A percentile compares a stretch with the other conserved stretches of the same genome.
Conservation (phyloP, 208 protist species). For the Wallacemonas sp. region DNA sequence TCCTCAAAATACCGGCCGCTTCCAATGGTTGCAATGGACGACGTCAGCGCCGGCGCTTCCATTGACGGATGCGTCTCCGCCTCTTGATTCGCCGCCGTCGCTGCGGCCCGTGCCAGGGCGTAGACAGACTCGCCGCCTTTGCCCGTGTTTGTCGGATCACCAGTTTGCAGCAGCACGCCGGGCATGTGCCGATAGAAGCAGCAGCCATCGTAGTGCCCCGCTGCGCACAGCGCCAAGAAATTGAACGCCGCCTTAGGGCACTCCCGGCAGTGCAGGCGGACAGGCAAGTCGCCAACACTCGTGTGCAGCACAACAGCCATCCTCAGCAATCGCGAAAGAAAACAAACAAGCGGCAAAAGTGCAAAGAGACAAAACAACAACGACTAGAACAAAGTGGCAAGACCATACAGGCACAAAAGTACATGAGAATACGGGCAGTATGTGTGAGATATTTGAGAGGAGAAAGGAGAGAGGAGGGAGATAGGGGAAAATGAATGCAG, state of each 20-base stretch:
- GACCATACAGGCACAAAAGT: background rate
- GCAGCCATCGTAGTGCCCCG: constrained; percentile 94
- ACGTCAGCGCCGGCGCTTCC: constrained; percentile 6
- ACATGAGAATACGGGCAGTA: too few relatives aligned
- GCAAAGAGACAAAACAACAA: background rate
- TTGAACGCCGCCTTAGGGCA: constrained; percentile 95
- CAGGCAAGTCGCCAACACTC: constrained; percentile 58
- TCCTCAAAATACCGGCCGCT: constrained; percentile 70
- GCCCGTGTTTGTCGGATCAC: constrained; percentile 93
- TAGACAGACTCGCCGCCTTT: constrained; percentile 95
- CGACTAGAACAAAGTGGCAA: background rate
- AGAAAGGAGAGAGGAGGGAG: too few relatives aligned
- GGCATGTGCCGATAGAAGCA: constrained; percentile 95
- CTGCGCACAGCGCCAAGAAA: constrained; percentile 94
- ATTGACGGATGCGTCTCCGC: background rate
- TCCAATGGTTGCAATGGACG: constrained; percentile 21
- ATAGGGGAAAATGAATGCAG: too few relatives aligned
- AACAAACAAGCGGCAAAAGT: background rate
- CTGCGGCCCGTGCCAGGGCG: constrained; percentile 30
- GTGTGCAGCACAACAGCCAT: constrained; percentile 85
- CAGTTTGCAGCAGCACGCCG: constrained; percentile 92
- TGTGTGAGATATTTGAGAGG: too few relatives aligned
- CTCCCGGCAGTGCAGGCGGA: constrained; percentile 65
- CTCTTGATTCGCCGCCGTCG: background rate
- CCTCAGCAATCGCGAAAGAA: background rate